Conservation (phyloP, 179 eudicot species). For the Camellia oleifera region DNA sequence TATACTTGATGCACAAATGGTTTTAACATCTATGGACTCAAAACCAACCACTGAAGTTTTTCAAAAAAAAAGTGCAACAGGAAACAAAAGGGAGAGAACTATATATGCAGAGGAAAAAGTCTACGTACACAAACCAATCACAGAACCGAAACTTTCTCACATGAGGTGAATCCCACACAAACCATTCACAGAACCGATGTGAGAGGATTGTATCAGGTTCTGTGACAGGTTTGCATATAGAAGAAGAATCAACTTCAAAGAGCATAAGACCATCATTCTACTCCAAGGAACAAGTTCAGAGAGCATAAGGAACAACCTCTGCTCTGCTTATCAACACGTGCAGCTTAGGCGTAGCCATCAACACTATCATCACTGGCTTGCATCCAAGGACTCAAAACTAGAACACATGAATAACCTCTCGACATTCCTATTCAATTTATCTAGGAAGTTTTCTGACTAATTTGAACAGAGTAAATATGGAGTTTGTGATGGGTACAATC, state of each 20-base stretch:
- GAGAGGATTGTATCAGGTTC: too few species aligned
- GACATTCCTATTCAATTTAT: background rate
- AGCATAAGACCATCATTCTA: background rate
- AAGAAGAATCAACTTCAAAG: background rate
- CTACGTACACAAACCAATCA: too few species aligned
- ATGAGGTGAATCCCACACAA: too few species aligned
- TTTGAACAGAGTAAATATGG: background rate
- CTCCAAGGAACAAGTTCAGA: background rate
- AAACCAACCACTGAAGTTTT: too few species aligned
- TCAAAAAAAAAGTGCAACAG: too few species aligned
- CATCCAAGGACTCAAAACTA: background rate
- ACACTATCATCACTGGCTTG: background rate
- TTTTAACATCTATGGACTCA: too few species aligned
- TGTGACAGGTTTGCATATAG: too few species aligned
- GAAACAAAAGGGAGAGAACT: too few species aligned
- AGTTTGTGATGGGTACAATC: background rate
- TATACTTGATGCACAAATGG: too few species aligned
- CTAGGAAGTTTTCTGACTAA: background rate
- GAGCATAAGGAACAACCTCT: background rate
- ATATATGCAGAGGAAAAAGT: background rate
- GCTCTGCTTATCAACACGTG: background rate
- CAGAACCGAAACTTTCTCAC: too few species aligned
- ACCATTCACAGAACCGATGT: too few species aligned
- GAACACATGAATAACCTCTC: background rate
- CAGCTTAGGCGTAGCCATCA: background rate